Evolutionary conservation across 768 basidiomycete genomes (phyloP).

Genomic region (Thelephora aurantiotincta): DNA sequence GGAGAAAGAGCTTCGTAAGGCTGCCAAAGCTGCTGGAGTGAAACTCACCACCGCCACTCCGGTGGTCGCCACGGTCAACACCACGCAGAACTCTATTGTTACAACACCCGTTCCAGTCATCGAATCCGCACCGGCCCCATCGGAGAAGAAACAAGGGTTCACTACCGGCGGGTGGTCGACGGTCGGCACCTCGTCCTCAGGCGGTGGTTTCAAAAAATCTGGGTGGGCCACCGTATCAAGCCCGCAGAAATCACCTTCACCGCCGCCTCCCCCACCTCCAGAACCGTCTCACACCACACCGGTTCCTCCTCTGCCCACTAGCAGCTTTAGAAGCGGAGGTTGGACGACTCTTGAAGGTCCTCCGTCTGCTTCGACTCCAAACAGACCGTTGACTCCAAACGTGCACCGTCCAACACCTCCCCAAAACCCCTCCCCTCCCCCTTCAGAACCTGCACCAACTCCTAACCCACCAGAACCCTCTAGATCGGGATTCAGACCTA

Average conservation of each 20-base stretch:
- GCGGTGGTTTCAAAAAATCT: conserved; percentile 23
- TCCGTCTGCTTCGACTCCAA: background rate
- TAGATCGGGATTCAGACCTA: background rate
- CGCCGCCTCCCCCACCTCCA: conserved; percentile 6
- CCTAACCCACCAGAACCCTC: background rate
- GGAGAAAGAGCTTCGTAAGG: conserved; percentile 73
- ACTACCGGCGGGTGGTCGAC: conserved; percentile 5
- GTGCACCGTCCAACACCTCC: too few species aligned
- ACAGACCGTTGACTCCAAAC: too few species aligned
- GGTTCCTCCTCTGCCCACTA: conserved; percentile 14
- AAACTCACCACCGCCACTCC: conserved; percentile 26
- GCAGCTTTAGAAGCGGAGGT: background rate
- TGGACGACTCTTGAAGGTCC: background rate
- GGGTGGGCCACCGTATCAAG: conserved; percentile 31
- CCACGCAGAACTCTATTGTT: background rate
- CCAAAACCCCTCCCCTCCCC: too few species aligned
- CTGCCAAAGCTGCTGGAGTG: conserved; percentile 72
- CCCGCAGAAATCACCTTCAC: conserved; percentile 13
- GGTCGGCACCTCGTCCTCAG: background rate
- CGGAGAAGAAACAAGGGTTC: background rate
- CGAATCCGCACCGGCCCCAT: conserved; percentile 7
- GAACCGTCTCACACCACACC: conserved; percentile 3
- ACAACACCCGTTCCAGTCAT: conserved; percentile 4
- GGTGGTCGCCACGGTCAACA: background rate
- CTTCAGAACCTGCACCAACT: too few species aligned